phyloP scores from a whole-genome alignment of 495 filamentous ascomycete genomes.

The Tuber borchii region DNA sequence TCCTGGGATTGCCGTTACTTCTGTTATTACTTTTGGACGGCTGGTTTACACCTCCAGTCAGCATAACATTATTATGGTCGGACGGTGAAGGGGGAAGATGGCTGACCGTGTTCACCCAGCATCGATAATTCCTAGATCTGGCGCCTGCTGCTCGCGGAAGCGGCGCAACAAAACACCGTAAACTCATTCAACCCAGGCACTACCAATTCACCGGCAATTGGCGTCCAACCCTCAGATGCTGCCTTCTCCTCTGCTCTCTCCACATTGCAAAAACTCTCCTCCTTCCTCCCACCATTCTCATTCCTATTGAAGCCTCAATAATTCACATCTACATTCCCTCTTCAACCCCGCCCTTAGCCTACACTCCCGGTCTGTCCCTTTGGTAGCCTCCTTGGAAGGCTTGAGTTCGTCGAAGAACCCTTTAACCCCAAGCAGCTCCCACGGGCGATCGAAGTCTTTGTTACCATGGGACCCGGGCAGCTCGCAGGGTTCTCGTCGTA shows the following conservation, averaged over 20 bases:
- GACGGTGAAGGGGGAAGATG: neutral
- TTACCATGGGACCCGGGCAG: conserved; percentile 61
- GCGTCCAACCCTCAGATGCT: conserved; percentile 62
- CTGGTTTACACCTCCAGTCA: conserved; percentile 6
- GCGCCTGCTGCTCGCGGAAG: conserved; percentile 95
- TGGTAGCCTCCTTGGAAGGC: conserved; percentile 52
- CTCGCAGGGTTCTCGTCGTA: conserved; percentile 86
- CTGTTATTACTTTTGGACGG: conserved; percentile 78
- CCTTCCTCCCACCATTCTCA: conserved; percentile 92
- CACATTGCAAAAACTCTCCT: conserved; percentile 62
- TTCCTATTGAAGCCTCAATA: conserved; percentile 94
- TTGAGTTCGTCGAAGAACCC: conserved; percentile 84
- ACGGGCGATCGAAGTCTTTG: conserved; percentile 80
- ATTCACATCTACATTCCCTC: conserved; percentile 77
- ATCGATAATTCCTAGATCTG: conserved; percentile 92
- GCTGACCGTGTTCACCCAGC: conserved; percentile 64
- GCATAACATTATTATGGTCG: neutral
- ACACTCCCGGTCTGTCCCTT: conserved; percentile 55
- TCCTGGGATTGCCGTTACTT: conserved; percentile 69
- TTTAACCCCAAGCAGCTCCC: conserved; percentile 89
- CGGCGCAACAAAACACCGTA: conserved; percentile 88
- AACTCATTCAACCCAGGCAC: conserved; percentile 84
- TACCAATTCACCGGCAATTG: conserved; percentile 78
- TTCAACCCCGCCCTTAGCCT: conserved; percentile 61
- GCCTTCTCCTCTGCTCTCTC: conserved; percentile 46